Evolutionary conservation across 169 alveolate species (phyloP).

Genomic region (Cryptosporidium parvum): DNA sequence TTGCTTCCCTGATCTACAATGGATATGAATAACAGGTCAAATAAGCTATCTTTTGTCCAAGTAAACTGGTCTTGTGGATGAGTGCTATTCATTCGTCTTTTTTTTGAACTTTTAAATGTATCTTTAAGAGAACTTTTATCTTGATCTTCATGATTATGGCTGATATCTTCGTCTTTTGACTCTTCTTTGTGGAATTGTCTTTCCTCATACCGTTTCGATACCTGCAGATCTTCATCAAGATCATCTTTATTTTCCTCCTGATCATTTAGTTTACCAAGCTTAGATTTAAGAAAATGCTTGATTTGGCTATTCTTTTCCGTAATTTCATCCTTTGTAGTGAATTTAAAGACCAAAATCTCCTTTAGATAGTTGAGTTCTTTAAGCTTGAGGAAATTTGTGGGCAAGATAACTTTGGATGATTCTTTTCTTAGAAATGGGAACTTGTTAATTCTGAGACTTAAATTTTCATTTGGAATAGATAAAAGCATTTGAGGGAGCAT

Average conservation of each 20-base stretch:
- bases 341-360: slow-evolving; percentile 31
- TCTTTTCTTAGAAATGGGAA: neutral
- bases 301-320: slow-evolving; percentile 6
- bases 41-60: slow-evolving; percentile 42
- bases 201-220: slow-evolving; percentile 31
- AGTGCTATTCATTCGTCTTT: slow-evolving; percentile 15
- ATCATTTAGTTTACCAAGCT: neutral
- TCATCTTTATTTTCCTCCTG: slow-evolving; percentile 14
- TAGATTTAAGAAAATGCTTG: slow-evolving; percentile 7
- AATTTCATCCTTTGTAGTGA: slow-evolving; percentile 23
- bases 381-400: neutral
- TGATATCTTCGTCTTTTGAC: neutral
- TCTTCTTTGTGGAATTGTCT: slow-evolving; percentile 8
- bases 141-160: neutral
- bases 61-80: neutral
- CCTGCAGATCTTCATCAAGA: slow-evolving; percentile 25
- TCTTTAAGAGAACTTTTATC: neutral
- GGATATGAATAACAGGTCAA: slow-evolving; percentile 44
- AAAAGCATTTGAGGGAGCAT: slow-evolving; percentile 63
- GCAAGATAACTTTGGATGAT: slow-evolving; percentile 9
- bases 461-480: slow-evolving; percentile 33
- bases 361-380: slow-evolving; percentile 5
- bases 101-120: slow-evolving; percentile 34
- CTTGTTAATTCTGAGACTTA: neutral
- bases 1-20: slow-evolving; percentile 36